Percentiles rank a stretch among this genome's conserved stretches.
phyloP scores from a whole-genome alignment of 108 stramenopile species.

The Asterionellopsis glacialis region DNA sequence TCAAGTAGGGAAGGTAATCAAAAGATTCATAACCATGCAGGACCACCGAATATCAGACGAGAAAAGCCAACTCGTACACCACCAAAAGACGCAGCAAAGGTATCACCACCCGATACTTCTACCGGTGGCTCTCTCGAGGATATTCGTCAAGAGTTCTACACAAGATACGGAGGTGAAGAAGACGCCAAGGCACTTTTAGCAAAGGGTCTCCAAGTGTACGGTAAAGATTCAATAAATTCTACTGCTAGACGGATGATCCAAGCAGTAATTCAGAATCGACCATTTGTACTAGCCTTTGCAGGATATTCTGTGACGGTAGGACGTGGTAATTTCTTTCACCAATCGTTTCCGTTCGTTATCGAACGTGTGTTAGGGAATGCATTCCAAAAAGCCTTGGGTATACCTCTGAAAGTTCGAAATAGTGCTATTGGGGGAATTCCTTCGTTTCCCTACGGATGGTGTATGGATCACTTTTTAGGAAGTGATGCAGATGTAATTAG shows the following conservation, averaged over 20 bases:
- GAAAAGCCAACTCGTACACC: too few relatives aligned
- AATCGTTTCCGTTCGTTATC: conserved; percentile 74
- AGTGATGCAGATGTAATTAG: conserved; percentile 59
- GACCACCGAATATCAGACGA: too few relatives aligned
- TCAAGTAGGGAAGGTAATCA: too few relatives aligned
- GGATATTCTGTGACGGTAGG: conserved; percentile 86
- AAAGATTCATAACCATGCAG: too few relatives aligned
- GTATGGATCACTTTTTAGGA: conserved; percentile 72
- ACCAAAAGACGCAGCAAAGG: too few relatives aligned
- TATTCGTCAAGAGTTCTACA: conserved; percentile 34
- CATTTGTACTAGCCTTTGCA: conserved; percentile 54
- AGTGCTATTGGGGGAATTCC: conserved; percentile 87
- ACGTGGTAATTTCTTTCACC: conserved; percentile 73
- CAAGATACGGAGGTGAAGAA: conserved; percentile 59
- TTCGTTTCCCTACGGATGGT: conserved; percentile 86
- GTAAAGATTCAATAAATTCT: not conserved
- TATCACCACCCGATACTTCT: too few relatives aligned
- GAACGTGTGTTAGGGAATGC: conserved; percentile 43
- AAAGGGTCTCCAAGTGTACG: conserved; percentile 33
- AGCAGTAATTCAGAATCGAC: not conserved
- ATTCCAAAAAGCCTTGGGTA: conserved; percentile 27
- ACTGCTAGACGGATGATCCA: not conserved
- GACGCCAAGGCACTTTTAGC: conserved; percentile 45
- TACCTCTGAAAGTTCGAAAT: conserved; percentile 62
- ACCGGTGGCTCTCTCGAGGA: not conserved